A percentile compares a stretch with the other conserved stretches of the same genome.
Conservation (phyloP, 805 yeast genomes). For the Nakazawaea peltata region DNA sequence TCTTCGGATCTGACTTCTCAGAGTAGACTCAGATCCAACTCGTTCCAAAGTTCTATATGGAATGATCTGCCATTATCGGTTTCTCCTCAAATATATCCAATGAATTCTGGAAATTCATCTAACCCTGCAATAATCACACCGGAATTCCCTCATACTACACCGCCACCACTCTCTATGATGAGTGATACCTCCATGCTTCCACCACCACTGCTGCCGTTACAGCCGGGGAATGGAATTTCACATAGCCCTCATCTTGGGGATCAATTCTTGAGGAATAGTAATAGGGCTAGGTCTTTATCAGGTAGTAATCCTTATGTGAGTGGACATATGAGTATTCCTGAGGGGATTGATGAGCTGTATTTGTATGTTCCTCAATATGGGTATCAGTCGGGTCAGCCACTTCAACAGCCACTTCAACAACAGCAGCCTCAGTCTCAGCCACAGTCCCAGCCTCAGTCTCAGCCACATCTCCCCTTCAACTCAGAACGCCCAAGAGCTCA, state of each 20-base stretch:
- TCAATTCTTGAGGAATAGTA: no score
- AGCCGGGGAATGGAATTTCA: no score
- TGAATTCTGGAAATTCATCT: no score
- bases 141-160: slow-evolving; percentile 5
- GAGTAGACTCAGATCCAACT: slow-evolving; percentile 46
- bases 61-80: slow-evolving; percentile 14
- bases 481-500: slow-evolving; percentile 32
- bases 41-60: slow-evolving; percentile 53
- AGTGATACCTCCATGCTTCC: slow-evolving; percentile 1
- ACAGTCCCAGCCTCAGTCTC: slow-evolving; percentile 14
- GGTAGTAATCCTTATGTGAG: no score
- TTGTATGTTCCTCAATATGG: no score
- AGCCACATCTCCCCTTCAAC: slow-evolving; percentile 5
- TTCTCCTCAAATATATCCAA: slow-evolving; percentile 3
- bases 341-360: no score
- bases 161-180: not conserved
- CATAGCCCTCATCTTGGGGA: no score
- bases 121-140: slow-evolving; percentile 5
- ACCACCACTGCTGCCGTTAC: slow-evolving; percentile 9
- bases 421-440: slow-evolving; percentile 8
- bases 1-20: slow-evolving; percentile 17
- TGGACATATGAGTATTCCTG: no score
- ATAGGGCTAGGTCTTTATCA: no score
- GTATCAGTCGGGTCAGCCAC: no score
- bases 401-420: no score